phyloP scores from a whole-genome alignment of 768 basidiomycete genomes.

The Psilocybe cubensis region DNA sequence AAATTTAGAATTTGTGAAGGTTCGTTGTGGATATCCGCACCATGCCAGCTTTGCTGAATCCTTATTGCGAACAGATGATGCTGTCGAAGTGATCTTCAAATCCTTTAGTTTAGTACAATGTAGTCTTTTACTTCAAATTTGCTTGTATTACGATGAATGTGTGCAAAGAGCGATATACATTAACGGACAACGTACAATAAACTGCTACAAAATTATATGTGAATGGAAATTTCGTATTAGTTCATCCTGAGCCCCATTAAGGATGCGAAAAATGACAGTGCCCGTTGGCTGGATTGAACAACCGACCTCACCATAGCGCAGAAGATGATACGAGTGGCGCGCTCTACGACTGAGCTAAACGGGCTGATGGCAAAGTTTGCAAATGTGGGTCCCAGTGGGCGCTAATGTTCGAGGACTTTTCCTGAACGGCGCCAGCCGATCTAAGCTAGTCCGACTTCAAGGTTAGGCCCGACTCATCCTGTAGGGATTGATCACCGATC shows the following conservation, averaged over 20 bases:
- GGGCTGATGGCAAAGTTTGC: conserved; percentile 32
- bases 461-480: too few species aligned
- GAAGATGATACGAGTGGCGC: conserved; percentile 50
- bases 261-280: too few species aligned
- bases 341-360: conserved; percentile 64
- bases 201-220: neutral
- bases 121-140: conserved; percentile 10
- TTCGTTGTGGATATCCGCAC: conserved; percentile 2
- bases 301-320: conserved; percentile 8
- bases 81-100: conserved; percentile 25
- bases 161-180: neutral
- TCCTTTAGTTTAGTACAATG: conserved; percentile 18
- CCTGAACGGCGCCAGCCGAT: too few species aligned
- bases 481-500: too few species aligned
- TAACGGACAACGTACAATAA: neutral
- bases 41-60: neutral
- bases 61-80: conserved; percentile 24
- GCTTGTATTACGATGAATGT: conserved; percentile 1
- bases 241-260: too few species aligned
- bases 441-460: too few species aligned
- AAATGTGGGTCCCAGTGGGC: neutral
- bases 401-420: too few species aligned
- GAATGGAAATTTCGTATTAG: too few species aligned
- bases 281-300: conserved; percentile 12
- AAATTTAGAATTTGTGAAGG: conserved; percentile 29